Evolutionary conservation across 441 rosid species (phyloP).

Genomic region (Populus hybrid): DNA sequence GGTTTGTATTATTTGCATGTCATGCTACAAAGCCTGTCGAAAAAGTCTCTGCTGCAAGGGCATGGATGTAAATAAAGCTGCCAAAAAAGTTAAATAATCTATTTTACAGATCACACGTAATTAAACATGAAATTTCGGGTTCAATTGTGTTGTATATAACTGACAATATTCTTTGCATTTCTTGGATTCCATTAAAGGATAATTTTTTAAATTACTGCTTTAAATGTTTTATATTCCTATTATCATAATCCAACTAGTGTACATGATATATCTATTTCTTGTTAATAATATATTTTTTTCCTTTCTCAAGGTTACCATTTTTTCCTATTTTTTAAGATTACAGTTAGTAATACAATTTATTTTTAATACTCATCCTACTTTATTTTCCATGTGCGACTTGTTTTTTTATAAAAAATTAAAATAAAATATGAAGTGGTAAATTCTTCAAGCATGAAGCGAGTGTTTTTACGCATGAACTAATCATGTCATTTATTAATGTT

Average conservation of each 20-base stretch:
- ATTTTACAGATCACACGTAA: not conserved
- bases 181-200: not conserved
- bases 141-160: not conserved
- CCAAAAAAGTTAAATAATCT: not conserved
- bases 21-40: not conserved
- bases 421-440: not conserved
- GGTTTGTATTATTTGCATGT: no score
- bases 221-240: not conserved
- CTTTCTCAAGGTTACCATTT: no score
- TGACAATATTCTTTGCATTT: not conserved
- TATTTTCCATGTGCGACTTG: no score
- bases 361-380: no score
- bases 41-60: not conserved
- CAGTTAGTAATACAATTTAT: no score
- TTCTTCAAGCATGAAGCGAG: rapidly evolving
- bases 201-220: not conserved
- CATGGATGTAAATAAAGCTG: not conserved
- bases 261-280: not conserved
- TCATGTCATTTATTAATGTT: rapidly evolving
- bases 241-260: not conserved
- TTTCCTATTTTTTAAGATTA: no score
- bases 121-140: not conserved
- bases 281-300: no score
- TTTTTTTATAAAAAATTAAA: not conserved
- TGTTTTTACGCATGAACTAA: not conserved